These are phyloP conservation scores for Vitis hybrid DNA, from an alignment of 177 flowering plant species.

Conservation along the genomic window DNA sequence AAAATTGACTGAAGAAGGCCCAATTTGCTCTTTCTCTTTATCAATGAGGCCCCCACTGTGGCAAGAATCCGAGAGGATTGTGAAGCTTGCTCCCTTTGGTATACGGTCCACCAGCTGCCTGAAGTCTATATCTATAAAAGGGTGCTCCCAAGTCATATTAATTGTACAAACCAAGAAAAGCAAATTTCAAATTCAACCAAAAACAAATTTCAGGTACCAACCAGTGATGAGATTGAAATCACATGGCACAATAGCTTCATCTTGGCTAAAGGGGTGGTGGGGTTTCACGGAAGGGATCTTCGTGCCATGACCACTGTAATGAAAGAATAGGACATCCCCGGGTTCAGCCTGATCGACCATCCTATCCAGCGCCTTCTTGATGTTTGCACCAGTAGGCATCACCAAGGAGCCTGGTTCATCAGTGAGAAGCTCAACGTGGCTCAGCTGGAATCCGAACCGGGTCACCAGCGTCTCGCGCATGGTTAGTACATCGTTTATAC, in stretches of 20 bases:
- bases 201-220: slow-evolving; percentile 14
- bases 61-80: slow-evolving; percentile 81
- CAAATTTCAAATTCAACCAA: too few species aligned
- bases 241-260: slow-evolving; percentile 82
- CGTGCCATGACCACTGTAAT: slow-evolving; percentile 87
- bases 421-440: slow-evolving; percentile 31
- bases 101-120: slow-evolving; percentile 57
- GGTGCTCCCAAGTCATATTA: not conserved
- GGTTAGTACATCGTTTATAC: slow-evolving; percentile 67
- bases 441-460: slow-evolving; percentile 42
- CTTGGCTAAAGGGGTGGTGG: slow-evolving; percentile 28
- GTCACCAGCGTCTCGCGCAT: slow-evolving; percentile 40
- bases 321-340: slow-evolving; percentile 71
- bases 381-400: slow-evolving; percentile 50
- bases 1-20: slow-evolving; percentile 34
- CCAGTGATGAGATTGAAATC: slow-evolving; percentile 91
- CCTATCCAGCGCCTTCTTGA: slow-evolving; percentile 37
- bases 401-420: slow-evolving; percentile 29
- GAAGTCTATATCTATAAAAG: slow-evolving; percentile 51
- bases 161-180: too few species aligned
- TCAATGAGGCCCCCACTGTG: slow-evolving; percentile 91
- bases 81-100: slow-evolving; percentile 69
- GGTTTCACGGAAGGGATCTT: slow-evolving; percentile 33
- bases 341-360: slow-evolving; percentile 55
- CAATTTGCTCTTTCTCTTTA: slow-evolving; percentile 85